Percentiles rank a stretch among this genome's conserved stretches.
phyloP scores from a whole-genome alignment of 371 early-diverging fungal genomes.

The Mucor indicus region DNA sequence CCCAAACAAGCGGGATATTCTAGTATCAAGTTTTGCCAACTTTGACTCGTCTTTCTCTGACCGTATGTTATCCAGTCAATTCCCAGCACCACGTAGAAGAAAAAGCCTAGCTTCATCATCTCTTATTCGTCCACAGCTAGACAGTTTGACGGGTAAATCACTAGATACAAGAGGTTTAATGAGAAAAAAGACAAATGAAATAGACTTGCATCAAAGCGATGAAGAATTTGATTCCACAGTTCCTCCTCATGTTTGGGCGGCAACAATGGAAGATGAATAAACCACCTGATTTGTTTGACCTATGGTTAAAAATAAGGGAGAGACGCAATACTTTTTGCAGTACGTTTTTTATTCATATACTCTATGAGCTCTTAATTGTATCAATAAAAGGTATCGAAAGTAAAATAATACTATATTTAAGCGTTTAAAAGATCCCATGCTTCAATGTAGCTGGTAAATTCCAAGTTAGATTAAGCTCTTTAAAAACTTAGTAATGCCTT shows the following conservation, averaged over 20 bases:
- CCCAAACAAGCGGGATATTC: slow-evolving; percentile 14
- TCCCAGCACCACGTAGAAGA: slow-evolving; percentile 17
- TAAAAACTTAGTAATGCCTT: slow-evolving; percentile 2
- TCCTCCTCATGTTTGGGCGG: no score
- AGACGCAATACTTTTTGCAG: no score
- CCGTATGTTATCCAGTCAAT: slow-evolving; percentile 19
- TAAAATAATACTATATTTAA: no score
- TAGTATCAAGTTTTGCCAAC: slow-evolving; percentile 24
- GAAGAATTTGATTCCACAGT: no score
- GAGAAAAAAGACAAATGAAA: slow-evolving; percentile 12
- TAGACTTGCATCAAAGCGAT: neutral
- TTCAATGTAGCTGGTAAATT: neutral
- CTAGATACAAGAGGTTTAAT: slow-evolving; percentile 20
- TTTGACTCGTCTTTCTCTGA: slow-evolving; percentile 24
- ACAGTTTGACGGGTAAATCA: slow-evolving; percentile 22
- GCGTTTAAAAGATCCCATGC: neutral
- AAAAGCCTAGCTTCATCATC: slow-evolving; percentile 9
- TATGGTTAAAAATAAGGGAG: no score
- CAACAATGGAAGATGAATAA: no score
- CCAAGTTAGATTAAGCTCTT: neutral
- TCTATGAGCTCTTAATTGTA: no score
- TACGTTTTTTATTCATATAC: no score
- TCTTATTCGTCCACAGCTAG: slow-evolving; percentile 15
- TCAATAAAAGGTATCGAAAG: no score
- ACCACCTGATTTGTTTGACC: no score